Evolutionary conservation across 768 basidiomycete species (phyloP).

Genomic region (Coprinopsis cinerea): DNA sequence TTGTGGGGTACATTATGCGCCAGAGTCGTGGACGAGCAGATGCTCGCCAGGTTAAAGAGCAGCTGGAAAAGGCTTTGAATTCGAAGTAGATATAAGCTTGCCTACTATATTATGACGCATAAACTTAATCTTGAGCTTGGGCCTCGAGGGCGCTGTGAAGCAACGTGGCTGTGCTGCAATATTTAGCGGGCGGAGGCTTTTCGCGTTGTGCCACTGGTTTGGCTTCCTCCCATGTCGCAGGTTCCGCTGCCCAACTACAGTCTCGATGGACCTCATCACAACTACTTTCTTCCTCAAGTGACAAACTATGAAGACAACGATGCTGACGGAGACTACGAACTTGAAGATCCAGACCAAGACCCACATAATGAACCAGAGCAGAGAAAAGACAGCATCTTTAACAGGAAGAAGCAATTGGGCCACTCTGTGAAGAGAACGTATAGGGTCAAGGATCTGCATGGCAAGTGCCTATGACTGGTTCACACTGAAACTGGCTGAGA

Average conservation of each 20-base stretch:
- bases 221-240: background rate
- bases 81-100: background rate
- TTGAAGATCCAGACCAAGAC: constrained; percentile 44
- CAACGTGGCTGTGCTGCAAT: background rate
- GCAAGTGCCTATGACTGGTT: constrained; percentile 24
- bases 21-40: constrained; percentile 56
- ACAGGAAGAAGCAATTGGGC: constrained; percentile 38
- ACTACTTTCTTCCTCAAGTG: background rate
- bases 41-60: constrained; percentile 16
- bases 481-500: background rate
- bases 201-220: background rate
- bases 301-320: background rate
- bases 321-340: constrained; percentile 20
- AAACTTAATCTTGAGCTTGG: too few species aligned
- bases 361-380: constrained; percentile 44
- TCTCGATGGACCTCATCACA: background rate
- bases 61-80: background rate
- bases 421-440: constrained; percentile 33
- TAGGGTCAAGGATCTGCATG: constrained; percentile 41
- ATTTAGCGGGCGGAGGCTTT: background rate
- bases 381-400: constrained; percentile 33
- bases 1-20: constrained; percentile 86
- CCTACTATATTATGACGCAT: too few species aligned
- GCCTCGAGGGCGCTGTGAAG: too few species aligned
- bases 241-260: too few species aligned